Evolutionary conservation across 768 basidiomycete genomes (phyloP).

Genomic region (Rickenella mellea): DNA sequence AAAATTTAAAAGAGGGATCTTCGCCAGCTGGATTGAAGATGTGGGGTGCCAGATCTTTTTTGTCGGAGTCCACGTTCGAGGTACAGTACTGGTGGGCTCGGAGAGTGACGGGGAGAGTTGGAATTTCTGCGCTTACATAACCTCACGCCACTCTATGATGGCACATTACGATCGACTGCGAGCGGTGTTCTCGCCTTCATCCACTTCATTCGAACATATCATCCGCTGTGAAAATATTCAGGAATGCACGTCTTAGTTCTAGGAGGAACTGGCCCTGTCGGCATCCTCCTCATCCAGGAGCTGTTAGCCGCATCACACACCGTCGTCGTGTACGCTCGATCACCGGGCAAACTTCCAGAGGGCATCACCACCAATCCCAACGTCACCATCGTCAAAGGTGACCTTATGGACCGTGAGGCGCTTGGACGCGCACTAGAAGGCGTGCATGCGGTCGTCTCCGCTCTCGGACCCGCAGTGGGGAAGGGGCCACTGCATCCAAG

Average conservation of each 20-base stretch:
- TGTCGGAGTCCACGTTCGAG: too few relatives aligned
- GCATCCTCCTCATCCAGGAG: conserved; percentile 48
- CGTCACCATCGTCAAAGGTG: conserved; percentile 43
- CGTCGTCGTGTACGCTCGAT: conserved; percentile 54
- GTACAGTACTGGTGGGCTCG: too few relatives aligned
- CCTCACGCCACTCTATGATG: too few relatives aligned
- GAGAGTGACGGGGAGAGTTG: too few relatives aligned
- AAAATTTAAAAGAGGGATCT: too few relatives aligned
- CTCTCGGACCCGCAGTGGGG: conserved; percentile 40
- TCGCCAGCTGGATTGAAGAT: too few relatives aligned
- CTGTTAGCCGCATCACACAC: conserved; percentile 34
- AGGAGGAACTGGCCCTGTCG: conserved; percentile 60
- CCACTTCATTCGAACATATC: too few relatives aligned
- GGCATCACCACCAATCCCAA: conserved; percentile 34
- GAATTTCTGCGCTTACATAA: too few relatives aligned
- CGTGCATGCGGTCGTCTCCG: conserved; percentile 55
- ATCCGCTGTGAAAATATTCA: too few relatives aligned
- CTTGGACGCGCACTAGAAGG: conserved; percentile 45
- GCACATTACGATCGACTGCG: too few relatives aligned
- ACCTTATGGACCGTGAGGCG: conserved; percentile 40
- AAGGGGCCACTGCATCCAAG: conserved; percentile 23
- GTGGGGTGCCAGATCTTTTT: too few relatives aligned
- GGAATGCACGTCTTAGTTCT: conserved; percentile 58
- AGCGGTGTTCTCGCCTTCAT: too few relatives aligned
- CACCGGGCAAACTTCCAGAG: conserved; percentile 51